phyloP scores from a whole-genome alignment of 2,329 filamentous ascomycete species.

The Ciborinia camelliae region DNA sequence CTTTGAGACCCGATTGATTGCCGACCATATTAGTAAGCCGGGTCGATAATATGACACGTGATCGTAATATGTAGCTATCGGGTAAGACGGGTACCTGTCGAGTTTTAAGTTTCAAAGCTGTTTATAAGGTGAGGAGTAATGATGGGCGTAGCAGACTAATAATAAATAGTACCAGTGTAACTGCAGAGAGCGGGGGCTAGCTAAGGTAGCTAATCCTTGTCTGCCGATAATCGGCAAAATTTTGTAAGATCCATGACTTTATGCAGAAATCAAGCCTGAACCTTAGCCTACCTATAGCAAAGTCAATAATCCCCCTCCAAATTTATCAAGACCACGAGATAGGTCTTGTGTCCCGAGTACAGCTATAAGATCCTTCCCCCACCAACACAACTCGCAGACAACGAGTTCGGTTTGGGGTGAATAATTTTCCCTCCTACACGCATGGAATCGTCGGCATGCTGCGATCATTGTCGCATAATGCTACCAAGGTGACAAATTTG shows the following conservation, averaged over 20 bases:
- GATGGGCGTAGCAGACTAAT: too few species aligned
- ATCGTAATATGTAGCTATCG: background rate
- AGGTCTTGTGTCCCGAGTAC: constrained; percentile 1
- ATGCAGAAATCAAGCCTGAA: background rate
- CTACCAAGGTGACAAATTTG: constrained; percentile 34
- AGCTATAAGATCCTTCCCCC: background rate
- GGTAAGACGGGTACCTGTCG: too few species aligned
- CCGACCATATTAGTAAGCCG: background rate
- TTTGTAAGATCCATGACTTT: background rate
- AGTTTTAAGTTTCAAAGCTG: too few species aligned
- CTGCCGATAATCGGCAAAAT: constrained; percentile 1
- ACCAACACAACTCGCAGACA: constrained; percentile 7
- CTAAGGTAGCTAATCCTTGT: constrained; percentile 7
- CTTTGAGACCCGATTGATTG: background rate
- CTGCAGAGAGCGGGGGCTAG: constrained; percentile 3
- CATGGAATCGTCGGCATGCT: constrained; percentile 39
- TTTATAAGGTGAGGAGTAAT: too few species aligned
- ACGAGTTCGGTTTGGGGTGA: background rate
- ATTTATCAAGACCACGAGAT: background rate
- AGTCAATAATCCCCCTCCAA: background rate
- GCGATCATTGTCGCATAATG: constrained; percentile 37
- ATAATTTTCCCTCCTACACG: constrained; percentile 16
- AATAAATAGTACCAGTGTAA: too few species aligned
- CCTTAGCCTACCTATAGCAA: background rate
- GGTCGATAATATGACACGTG: background rate